These are phyloP conservation scores for Musa troglodytarum DNA, from an alignment of 176 grass and related monocot species.

Conservation along the genomic window DNA sequence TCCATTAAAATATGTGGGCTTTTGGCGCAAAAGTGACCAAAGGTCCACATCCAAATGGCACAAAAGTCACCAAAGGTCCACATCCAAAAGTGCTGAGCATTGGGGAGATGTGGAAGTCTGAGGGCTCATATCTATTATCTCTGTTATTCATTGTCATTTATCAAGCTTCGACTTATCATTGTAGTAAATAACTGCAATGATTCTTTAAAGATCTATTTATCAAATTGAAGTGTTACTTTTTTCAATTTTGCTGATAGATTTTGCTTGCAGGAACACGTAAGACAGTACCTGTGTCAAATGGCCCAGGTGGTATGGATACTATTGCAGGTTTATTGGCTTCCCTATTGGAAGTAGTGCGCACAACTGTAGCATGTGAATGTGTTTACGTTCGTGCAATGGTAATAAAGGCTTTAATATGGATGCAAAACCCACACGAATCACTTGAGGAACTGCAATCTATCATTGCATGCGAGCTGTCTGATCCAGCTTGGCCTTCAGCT, in stretches of 20 bases:
- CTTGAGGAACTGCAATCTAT: constrained; percentile 91
- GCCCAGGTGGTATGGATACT: constrained; percentile 67
- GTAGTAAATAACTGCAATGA: no score
- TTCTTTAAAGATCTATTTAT: background rate
- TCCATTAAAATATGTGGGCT: no score
- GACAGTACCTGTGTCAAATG: constrained; percentile 63
- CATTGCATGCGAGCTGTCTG: constrained; percentile 95
- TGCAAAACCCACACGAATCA: constrained; percentile 98
- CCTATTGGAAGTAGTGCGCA: constrained; percentile 94
- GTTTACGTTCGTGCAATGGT: constrained; percentile 99
- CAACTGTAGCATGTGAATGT: constrained; percentile 96
- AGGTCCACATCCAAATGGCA: no score
- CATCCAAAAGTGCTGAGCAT: no score
- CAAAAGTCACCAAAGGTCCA: no score
- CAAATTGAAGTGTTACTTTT: background rate
- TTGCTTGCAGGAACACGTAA: constrained; percentile 53
- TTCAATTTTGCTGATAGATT: background rate
- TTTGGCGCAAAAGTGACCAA: no score
- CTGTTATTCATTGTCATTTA: background rate
- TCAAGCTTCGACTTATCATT: background rate
- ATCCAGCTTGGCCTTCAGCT: constrained; percentile 94
- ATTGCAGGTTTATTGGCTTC: constrained; percentile 88
- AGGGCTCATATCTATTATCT: background rate
- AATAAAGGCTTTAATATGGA: constrained; percentile 97
- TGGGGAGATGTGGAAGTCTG: background rate